A percentile compares a stretch with the other conserved stretches of the same genome.
These are phyloP conservation scores for Solanum sparsipilum DNA, from an alignment of 257 asterid genomes.

Conservation along the genomic window DNA sequence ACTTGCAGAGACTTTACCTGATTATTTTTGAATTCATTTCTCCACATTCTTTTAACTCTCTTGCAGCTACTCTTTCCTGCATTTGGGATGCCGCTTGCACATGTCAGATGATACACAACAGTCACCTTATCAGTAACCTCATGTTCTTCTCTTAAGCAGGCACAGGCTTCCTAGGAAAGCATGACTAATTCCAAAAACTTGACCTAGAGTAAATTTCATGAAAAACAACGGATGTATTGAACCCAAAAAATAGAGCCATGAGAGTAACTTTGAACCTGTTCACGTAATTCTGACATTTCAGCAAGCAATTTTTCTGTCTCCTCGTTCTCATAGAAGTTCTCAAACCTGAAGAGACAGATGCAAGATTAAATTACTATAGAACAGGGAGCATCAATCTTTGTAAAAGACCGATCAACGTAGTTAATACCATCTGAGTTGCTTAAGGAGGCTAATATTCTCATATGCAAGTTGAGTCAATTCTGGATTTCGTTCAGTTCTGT, in stretches of 20 bases:
- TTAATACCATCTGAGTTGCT: conserved; percentile 40
- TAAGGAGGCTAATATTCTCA: conserved; percentile 41
- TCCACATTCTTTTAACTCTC: conserved; percentile 33
- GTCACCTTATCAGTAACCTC: conserved; percentile 18
- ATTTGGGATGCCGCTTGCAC: conserved; percentile 2
- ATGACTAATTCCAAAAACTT: conserved; percentile 33
- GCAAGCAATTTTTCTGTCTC: conserved; percentile 39
- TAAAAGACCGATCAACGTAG: not conserved
- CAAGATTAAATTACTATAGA: not conserved
- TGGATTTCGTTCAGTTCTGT: conserved; percentile 29
- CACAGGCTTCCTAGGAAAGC: conserved; percentile 8
- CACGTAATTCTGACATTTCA: conserved; percentile 42
- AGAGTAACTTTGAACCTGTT: conserved; percentile 27
- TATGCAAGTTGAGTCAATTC: conserved; percentile 22
- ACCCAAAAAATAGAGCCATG: not conserved
- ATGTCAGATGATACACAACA: not conserved
- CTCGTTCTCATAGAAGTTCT: conserved; percentile 38
- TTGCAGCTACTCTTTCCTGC: conserved; percentile 30
- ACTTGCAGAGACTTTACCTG: conserved; percentile 17
- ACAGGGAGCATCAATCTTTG: not conserved
- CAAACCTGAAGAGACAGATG: conserved; percentile 26
- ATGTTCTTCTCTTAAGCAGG: conserved; percentile 14
- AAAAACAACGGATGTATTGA: conserved; percentile 4
- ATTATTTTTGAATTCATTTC: conserved; percentile 34
- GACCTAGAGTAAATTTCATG: conserved; percentile 4